Percentiles rank a stretch among this genome's conserved stretches.
These are phyloP conservation scores for Xenoacremonium recifei DNA, from an alignment of 2,329 filamentous ascomycete genomes.

Conservation along the genomic window DNA sequence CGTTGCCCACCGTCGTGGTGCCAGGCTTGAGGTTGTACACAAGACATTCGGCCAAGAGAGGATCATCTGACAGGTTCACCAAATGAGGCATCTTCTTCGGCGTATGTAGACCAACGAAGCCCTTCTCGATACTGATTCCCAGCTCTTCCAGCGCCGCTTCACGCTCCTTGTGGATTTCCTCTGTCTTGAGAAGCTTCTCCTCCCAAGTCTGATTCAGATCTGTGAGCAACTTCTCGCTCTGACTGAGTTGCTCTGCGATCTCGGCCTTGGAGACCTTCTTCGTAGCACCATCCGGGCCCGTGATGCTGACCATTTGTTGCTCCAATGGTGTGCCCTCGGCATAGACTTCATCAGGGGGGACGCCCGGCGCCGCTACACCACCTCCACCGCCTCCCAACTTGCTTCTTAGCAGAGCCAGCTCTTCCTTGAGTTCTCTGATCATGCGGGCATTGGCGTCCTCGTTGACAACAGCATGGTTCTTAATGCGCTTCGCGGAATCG, in stretches of 20 bases:
- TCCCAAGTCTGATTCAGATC: slow-evolving; percentile 99
- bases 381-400: slow-evolving; percentile 67
- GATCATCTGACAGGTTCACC: slow-evolving; percentile 95
- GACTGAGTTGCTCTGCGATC: slow-evolving; percentile 92
- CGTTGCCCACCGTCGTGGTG: slow-evolving; percentile 89
- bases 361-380: slow-evolving; percentile 46
- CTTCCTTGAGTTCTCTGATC: slow-evolving; percentile 97
- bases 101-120: slow-evolving; percentile 90
- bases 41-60: slow-evolving; percentile 88
- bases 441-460: slow-evolving; percentile 98
- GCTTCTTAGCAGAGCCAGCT: slow-evolving; percentile 78
- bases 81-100: slow-evolving; percentile 99
- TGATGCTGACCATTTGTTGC: slow-evolving; percentile 94
- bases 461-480: slow-evolving; percentile 99
- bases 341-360: slow-evolving; percentile 76
- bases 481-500: slow-evolving; percentile 97
- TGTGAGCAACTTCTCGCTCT: slow-evolving; percentile 93
- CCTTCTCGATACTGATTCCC: slow-evolving; percentile 98
- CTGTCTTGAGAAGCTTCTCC: slow-evolving; percentile 90
- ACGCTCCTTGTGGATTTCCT: slow-evolving; percentile 95
- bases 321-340: slow-evolving; percentile 89
- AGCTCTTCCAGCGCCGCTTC: slow-evolving; percentile 94
- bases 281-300: slow-evolving; percentile 75
- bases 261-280: slow-evolving; percentile 98
- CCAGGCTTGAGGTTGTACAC: slow-evolving; percentile 98